Evolutionary conservation across 768 basidiomycete species (phyloP).

Genomic region (Auricularia heimuer): DNA sequence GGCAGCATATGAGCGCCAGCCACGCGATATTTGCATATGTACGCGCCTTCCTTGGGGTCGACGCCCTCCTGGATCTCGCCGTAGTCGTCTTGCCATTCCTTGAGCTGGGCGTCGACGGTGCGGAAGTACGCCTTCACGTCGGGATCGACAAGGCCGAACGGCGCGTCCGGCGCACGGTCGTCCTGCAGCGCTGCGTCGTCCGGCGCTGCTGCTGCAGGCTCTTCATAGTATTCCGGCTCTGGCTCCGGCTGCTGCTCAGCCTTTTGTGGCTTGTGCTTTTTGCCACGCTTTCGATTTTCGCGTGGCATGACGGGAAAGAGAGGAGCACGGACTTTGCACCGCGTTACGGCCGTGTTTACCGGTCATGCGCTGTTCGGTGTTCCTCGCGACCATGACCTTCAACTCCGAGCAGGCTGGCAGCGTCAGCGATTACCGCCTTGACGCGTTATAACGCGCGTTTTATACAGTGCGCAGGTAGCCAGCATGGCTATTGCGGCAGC

Average conservation of each 20-base stretch:
- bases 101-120: constrained; percentile 79
- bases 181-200: constrained; percentile 31
- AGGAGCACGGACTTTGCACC: not conserved
- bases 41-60: constrained; percentile 11
- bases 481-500: too few species aligned
- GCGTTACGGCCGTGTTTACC: too few species aligned
- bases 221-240: constrained; percentile 15
- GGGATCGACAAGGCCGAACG: constrained; percentile 82
- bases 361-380: too few species aligned
- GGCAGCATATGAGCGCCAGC: not conserved
- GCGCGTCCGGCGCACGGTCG: constrained; percentile 43
- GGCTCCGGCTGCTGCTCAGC: constrained; percentile 17
- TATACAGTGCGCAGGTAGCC: too few species aligned
- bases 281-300: constrained; percentile 67
- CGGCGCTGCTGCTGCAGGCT: constrained; percentile 16
- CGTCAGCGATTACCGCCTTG: too few species aligned
- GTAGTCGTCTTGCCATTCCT: constrained; percentile 66
- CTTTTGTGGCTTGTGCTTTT: constrained; percentile 52
- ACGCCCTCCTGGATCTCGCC: constrained; percentile 33
- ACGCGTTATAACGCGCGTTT: too few species aligned
- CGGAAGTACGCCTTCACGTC: constrained; percentile 91
- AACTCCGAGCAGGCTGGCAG: too few species aligned
- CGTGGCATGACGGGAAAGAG: constrained; percentile 43
- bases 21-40: constrained; percentile 2
- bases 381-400: too few species aligned